Percentiles rank a stretch among this genome's conserved stretches.
phyloP scores from a whole-genome alignment of 805 yeast genomes.

The Ogataea haglerorum region DNA sequence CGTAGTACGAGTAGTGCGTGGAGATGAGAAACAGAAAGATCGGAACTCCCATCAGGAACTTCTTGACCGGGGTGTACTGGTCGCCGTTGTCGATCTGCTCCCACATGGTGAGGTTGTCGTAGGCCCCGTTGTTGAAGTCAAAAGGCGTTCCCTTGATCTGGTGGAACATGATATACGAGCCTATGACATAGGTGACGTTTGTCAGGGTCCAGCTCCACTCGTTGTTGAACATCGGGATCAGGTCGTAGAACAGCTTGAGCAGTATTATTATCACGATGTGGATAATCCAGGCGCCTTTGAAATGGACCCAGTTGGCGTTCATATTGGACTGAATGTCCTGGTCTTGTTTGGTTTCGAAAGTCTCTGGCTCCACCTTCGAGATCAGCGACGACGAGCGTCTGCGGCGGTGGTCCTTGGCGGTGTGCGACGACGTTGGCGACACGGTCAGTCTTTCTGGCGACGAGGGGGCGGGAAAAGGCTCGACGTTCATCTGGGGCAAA shows the following conservation, averaged over 20 bases:
- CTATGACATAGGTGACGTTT: conserved; percentile 83
- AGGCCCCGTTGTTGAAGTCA: conserved; percentile 95
- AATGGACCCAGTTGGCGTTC: conserved; percentile 95
- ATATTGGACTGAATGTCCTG: conserved; percentile 85
- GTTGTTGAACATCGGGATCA: conserved; percentile 74
- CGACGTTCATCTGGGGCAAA: conserved; percentile 18
- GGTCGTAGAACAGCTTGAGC: conserved; percentile 71
- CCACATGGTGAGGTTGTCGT: conserved; percentile 97
- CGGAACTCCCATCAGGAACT: conserved; percentile 90
- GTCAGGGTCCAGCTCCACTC: conserved; percentile 94
- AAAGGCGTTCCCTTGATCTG: conserved; percentile 96
- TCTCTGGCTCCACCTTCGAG: conserved; percentile 91
- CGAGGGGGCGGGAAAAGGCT: conserved; percentile 33
- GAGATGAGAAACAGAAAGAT: conserved; percentile 78
- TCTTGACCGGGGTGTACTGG: conserved; percentile 94
- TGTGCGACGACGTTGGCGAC: conserved; percentile 34
- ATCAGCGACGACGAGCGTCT: conserved; percentile 86
- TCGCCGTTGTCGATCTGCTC: conserved; percentile 90
- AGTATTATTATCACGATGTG: conserved; percentile 80
- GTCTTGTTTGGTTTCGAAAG: conserved; percentile 86
- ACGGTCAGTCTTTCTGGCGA: conserved; percentile 33
- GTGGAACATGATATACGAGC: conserved; percentile 94
- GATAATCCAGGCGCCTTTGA: conserved; percentile 94
- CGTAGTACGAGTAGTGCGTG: conserved; percentile 88
- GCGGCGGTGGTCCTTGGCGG: conserved; percentile 36